Percentiles rank a stretch among this genome's conserved stretches.
These are phyloP conservation scores for Albizia julibrissin DNA, from an alignment of 306 rosid species.

Conservation along the genomic window DNA sequence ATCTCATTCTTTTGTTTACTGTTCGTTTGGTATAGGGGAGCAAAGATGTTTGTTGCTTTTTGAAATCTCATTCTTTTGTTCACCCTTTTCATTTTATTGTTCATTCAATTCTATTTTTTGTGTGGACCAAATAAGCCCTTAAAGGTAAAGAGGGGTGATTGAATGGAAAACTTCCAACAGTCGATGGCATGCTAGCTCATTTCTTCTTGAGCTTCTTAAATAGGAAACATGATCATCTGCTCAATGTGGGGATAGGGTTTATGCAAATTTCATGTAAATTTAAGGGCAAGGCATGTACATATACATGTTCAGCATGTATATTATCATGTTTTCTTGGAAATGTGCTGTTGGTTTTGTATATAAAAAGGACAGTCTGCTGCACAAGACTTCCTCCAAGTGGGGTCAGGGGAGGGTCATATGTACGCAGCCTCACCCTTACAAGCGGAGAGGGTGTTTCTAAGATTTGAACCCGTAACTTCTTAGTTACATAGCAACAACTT, in stretches of 20 bases:
- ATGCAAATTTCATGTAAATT: background rate
- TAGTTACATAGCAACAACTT: too few species aligned
- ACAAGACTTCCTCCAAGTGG: too few species aligned
- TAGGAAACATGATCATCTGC: slow-evolving; percentile 12
- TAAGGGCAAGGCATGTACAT: background rate
- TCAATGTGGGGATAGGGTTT: slow-evolving; percentile 6
- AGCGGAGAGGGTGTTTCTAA: too few species aligned
- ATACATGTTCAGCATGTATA: slow-evolving; percentile 12
- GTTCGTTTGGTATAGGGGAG: background rate
- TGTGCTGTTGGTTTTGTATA: background rate
- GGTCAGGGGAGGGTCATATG: too few species aligned
- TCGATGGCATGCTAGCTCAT: background rate
- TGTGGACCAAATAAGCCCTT: background rate
- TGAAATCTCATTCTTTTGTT: too few species aligned
- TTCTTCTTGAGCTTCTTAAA: slow-evolving; percentile 20
- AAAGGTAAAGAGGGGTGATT: slow-evolving; percentile 14
- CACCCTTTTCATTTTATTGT: background rate
- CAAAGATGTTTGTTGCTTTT: background rate
- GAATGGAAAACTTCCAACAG: background rate
- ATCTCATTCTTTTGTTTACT: background rate
- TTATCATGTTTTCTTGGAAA: slow-evolving; percentile 4
- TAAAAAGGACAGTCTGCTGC: too few species aligned
- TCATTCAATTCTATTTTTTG: background rate
- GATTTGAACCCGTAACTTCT: too few species aligned
- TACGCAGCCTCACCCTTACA: too few species aligned